These are phyloP conservation scores for Candida tetrigidarum DNA, from an alignment of 1,139 yeast genomes.

Conservation along the genomic window DNA sequence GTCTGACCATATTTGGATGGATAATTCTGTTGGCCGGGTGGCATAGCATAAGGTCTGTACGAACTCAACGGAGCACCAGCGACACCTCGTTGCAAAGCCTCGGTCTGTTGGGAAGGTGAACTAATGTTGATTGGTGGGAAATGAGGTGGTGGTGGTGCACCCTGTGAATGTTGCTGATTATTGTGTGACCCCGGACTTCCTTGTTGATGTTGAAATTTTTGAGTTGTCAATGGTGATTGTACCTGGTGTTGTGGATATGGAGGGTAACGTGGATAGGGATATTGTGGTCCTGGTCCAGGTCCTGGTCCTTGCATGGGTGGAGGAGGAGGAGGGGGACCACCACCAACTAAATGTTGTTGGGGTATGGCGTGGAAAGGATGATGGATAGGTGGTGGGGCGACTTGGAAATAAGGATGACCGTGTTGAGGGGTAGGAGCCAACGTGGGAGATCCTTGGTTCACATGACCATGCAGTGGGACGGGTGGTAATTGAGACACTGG, in stretches of 20 bases:
- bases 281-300: not conserved
- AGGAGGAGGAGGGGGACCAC: constrained; percentile 9
- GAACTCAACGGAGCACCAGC: not conserved
- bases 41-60: not conserved
- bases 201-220: not conserved
- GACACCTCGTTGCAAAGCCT: not conserved
- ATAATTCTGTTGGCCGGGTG: not conserved
- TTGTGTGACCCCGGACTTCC: not conserved
- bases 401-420: constrained; percentile 1
- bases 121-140: not conserved
- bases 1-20: not conserved
- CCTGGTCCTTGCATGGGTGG: constrained; percentile 5
- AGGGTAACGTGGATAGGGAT: constrained; percentile 1
- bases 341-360: constrained; percentile 6
- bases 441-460: constrained; percentile 8
- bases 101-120: not conserved
- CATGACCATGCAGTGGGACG: constrained; percentile 7
- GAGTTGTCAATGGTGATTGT: not conserved
- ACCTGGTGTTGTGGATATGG: no score
- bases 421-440: constrained; percentile 5
- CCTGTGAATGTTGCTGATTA: not conserved
- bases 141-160: not conserved
- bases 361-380: not conserved
- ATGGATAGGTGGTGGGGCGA: not conserved
- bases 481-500: constrained; percentile 8